Evolutionary conservation across 2,329 filamentous ascomycete genomes (phyloP).

Genomic region (Corinectria fuckeliana): DNA sequence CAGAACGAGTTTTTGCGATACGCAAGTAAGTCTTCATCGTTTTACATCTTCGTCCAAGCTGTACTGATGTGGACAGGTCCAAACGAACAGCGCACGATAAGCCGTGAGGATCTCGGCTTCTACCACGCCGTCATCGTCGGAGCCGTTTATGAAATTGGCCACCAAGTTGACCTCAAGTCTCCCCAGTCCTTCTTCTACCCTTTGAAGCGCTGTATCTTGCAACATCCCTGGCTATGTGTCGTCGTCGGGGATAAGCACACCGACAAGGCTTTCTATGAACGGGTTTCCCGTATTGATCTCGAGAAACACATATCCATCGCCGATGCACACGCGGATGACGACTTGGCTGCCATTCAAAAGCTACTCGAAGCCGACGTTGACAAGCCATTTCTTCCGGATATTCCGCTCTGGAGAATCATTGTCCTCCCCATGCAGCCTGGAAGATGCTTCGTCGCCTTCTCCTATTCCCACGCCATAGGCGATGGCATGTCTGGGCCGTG

Average conservation of each 20-base stretch:
- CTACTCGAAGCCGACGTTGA: constrained; percentile 23
- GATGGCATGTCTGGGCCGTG: constrained; percentile 30
- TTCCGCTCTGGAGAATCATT: constrained; percentile 33
- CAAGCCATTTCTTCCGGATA: constrained; percentile 21
- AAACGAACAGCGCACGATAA: constrained; percentile 32
- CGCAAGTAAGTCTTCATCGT: constrained; percentile 17
- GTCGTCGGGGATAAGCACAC: constrained; percentile 25
- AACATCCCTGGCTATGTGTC: constrained; percentile 32
- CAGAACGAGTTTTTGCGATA: constrained; percentile 23
- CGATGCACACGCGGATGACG: background rate
- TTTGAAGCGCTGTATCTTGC: constrained; percentile 25
- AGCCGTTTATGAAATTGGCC: constrained; percentile 25
- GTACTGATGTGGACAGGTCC: constrained; percentile 20
- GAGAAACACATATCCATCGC: constrained; percentile 28
- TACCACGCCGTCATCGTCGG: constrained; percentile 34
- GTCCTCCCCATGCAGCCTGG: constrained; percentile 18
- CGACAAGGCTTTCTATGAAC: constrained; percentile 32
- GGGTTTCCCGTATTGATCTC: constrained; percentile 22
- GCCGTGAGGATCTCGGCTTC: constrained; percentile 30
- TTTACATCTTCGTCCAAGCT: background rate
- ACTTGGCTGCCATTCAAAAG: constrained; percentile 14
- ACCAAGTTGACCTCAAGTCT: constrained; percentile 5
- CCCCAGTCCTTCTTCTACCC: constrained; percentile 22
- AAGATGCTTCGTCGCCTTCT: constrained; percentile 30
- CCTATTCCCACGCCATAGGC: constrained; percentile 33